Conservation (phyloP, 371 early-diverging fungal species). For the Mucor velutinosus region DNA sequence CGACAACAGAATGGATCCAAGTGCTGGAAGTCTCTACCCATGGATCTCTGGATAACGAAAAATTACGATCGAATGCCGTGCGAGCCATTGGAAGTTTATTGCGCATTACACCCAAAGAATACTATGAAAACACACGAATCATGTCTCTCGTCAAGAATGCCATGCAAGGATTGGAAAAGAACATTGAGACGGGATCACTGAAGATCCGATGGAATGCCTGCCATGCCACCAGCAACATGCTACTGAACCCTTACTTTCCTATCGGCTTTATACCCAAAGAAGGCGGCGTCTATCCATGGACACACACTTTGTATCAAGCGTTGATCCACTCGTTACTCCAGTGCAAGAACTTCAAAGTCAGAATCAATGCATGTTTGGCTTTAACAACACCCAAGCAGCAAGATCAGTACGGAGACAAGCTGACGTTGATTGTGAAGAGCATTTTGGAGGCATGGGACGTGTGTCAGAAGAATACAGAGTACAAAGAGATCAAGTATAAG, state of each 20-base stretch:
- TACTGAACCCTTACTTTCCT: conserved; percentile 63
- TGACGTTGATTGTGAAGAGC: conserved; percentile 46
- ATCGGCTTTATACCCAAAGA: conserved; percentile 47
- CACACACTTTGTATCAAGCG: conserved; percentile 53
- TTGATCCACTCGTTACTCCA: conserved; percentile 56
- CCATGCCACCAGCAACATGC: conserved; percentile 71
- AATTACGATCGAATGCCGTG: conserved; percentile 73
- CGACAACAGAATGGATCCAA: conserved; percentile 45
- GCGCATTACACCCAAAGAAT: conserved; percentile 55
- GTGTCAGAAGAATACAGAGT: conserved; percentile 36
- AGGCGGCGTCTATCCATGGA: conserved; percentile 52
- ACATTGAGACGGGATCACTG: conserved; percentile 70
- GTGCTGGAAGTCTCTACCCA: conserved; percentile 51
- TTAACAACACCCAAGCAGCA: conserved; percentile 50
- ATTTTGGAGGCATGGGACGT: conserved; percentile 48
- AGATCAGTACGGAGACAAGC: conserved; percentile 54
- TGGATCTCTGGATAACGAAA: conserved; percentile 75
- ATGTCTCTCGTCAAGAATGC: conserved; percentile 56
- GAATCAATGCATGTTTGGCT: conserved; percentile 78
- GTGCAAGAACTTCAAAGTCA: conserved; percentile 80
- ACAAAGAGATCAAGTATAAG: conserved; percentile 66
- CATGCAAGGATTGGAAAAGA: conserved; percentile 60
- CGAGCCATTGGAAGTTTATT: conserved; percentile 74
- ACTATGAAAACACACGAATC: conserved; percentile 51
- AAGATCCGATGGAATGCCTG: conserved; percentile 89